phyloP scores from a whole-genome alignment of 116 monocot species.

The Zostera marina region DNA sequence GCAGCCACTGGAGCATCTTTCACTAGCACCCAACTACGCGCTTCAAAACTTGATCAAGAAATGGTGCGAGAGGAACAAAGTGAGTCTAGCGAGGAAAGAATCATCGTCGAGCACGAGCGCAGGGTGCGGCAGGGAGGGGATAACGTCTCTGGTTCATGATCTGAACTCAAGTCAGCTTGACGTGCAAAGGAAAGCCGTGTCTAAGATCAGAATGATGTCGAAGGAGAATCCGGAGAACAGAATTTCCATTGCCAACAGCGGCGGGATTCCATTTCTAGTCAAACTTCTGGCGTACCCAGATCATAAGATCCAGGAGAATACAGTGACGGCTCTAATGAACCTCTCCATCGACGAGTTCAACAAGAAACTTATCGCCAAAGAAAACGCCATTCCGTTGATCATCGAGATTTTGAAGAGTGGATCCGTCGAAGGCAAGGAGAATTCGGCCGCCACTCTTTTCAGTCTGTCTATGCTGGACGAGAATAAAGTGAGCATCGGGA shows the following conservation, averaged over 20 bases:
- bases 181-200: constrained; percentile 27
- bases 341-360: constrained; percentile 44
- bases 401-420: constrained; percentile 30
- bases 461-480: constrained; percentile 47
- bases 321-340: constrained; percentile 49
- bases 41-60: constrained; percentile 27
- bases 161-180: constrained; percentile 25
- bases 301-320: constrained; percentile 32
- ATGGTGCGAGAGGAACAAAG: constrained; percentile 36
- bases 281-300: constrained; percentile 16
- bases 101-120: background rate
- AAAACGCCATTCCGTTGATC: constrained; percentile 25
- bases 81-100: constrained; percentile 17
- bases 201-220: constrained; percentile 25
- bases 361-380: constrained; percentile 31
- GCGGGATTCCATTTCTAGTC: constrained; percentile 29
- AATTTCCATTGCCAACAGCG: constrained; percentile 20
- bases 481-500: constrained; percentile 28
- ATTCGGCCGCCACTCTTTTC: constrained; percentile 46
- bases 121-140: constrained; percentile 11
- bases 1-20: constrained; percentile 17
- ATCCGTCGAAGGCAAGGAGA: constrained; percentile 27
- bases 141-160: constrained; percentile 17
- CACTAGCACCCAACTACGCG: constrained; percentile 33
- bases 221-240: constrained; percentile 32